These are phyloP conservation scores for Penicillium cosmopolitanum DNA, from an alignment of 495 filamentous ascomycete genomes.

Conservation along the genomic window DNA sequence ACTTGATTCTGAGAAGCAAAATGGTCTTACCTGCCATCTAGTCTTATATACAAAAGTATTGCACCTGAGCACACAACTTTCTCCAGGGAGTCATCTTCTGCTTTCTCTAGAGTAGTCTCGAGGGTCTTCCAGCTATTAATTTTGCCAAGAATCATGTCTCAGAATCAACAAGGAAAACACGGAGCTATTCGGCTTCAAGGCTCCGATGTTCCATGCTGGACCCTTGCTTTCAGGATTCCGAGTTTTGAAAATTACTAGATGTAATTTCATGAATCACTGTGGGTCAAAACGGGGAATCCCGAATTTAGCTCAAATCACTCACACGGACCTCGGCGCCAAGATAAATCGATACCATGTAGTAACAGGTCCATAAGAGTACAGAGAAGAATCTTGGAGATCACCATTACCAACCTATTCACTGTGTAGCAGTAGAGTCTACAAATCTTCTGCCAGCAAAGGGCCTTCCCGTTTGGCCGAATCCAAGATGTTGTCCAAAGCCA, in stretches of 20 bases:
- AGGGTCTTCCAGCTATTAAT: neutral
- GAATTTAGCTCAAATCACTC: neutral
- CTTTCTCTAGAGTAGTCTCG: neutral
- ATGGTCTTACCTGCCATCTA: too few relatives aligned
- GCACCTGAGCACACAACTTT: too few relatives aligned
- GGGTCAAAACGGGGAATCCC: neutral
- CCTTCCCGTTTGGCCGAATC: neutral
- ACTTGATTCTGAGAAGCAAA: too few relatives aligned
- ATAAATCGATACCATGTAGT: neutral
- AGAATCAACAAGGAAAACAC: neutral
- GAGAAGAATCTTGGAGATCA: neutral
- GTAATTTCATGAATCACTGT: neutral
- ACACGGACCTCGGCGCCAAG: neutral
- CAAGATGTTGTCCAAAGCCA: neutral
- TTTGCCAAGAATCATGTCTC: constrained; percentile 1
- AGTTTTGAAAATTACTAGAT: constrained; percentile 6
- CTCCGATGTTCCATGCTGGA: neutral
- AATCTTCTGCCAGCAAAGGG: neutral
- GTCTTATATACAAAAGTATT: too few relatives aligned
- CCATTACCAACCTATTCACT: neutral
- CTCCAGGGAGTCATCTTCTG: too few relatives aligned
- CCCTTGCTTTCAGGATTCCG: neutral
- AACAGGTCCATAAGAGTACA: neutral
- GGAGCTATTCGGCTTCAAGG: neutral
- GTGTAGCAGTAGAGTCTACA: neutral